Evolutionary conservation across 164 flowering plant species (phyloP).

Genomic region (Euptelea pleiosperma): DNA sequence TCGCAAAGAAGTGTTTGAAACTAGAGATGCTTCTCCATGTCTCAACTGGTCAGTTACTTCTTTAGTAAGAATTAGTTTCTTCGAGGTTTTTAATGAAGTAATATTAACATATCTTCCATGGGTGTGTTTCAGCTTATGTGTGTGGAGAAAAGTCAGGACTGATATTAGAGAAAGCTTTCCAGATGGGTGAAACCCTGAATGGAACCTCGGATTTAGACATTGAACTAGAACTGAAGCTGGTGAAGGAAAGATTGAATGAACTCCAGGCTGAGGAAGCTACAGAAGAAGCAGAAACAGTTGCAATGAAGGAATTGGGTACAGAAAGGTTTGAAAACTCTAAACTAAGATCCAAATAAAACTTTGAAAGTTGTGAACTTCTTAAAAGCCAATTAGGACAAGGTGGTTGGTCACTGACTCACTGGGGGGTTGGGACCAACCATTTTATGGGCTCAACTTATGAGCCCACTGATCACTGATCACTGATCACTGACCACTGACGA

Average conservation of each 20-base stretch:
- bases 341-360: too few relatives aligned
- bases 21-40: constrained; percentile 41
- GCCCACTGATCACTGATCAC: too few relatives aligned
- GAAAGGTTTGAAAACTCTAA: constrained; percentile 55
- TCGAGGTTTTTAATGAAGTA: not conserved
- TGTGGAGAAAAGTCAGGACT: constrained; percentile 43
- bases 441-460: too few relatives aligned
- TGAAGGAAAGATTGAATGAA: constrained; percentile 31
- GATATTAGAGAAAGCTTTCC: constrained; percentile 34
- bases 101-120: too few relatives aligned
- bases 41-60: constrained; percentile 38
- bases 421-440: too few relatives aligned
- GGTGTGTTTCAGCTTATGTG: constrained; percentile 44
- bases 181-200: constrained; percentile 48
- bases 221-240: constrained; percentile 34
- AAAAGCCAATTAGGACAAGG: too few relatives aligned
- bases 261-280: too few relatives aligned
- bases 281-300: constrained; percentile 14
- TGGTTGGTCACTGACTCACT: too few relatives aligned
- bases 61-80: not conserved
- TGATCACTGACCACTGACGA: too few relatives aligned
- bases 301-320: too few relatives aligned
- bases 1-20: constrained; percentile 48
- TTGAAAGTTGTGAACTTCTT: too few relatives aligned
- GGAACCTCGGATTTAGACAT: too few relatives aligned